Base-by-base conservation (phyloP, 139 green algal species). In the Chlamydomonas sp. region DNA sequence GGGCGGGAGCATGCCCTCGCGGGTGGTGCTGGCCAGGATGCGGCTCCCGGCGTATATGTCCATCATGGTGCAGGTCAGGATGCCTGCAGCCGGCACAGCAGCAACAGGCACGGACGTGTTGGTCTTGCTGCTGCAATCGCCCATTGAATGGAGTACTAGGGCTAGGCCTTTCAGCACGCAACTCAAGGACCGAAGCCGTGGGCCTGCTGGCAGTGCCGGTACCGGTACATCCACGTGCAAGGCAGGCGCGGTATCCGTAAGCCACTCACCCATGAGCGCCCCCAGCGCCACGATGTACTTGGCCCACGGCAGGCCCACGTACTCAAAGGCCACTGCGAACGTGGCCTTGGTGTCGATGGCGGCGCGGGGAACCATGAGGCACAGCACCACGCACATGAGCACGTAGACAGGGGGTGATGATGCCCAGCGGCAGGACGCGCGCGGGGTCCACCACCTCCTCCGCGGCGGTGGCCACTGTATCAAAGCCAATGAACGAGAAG, bases 371-470 rank as follows among this genome's bases (percentile, higher is more conserved):
- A 90, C 89, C 73, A 90, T 87, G 57, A 90, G 79, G 63, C 72
- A 79, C 63, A 86, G 74, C 57, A 90, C 79, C 6, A 83, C 79
- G 64, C 71, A 87, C 92, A 95, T 95, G 8, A 92, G 85, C 69
- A 93, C 77, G 86, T 97, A 97, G 68, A 97, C 88, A 12, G 92
- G 86, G 90, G 58, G 81, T 89, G 9, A 96, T 74, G 63, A 96
- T 96, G 18, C 93, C 93, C 9, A 94, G 84, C 9, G 94, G 94
- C 31, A 96, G 83, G 60, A 92, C 86, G 58, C 84, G 78, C 7
- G 67, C 4, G 1, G 89, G 89, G 69, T 92, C 77, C 1, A 82
- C 17, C 6, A 84, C 86, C 88, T 98, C 95, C 81, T 98, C 96
- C 2, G 94, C 95, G 0, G 94, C 91, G 5, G 91, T 96, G 1